Evolutionary conservation across 192 early-diverging fungal genomes (phyloP), one percentile per base, ranked within the genome.

Genomic region (Podila epigama): DNA sequence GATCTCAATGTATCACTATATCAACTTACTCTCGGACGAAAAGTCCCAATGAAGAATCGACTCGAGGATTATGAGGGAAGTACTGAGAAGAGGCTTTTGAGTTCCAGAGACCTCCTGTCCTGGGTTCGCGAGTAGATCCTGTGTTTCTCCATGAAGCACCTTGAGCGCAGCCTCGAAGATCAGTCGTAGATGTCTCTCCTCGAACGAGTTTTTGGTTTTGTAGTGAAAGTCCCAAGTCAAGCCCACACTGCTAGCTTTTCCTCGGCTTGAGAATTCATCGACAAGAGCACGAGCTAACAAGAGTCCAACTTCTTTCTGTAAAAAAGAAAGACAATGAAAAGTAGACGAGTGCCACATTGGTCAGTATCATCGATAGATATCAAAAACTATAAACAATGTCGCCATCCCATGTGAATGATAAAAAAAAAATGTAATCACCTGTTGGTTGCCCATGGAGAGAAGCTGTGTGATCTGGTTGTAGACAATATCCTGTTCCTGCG

Each of bases 171-270:
- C 65, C 48, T 87, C 82, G 58, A 89, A 90, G 22, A 89, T 57
- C 27, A 72, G 66, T 10, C 77, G 79, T 18, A 89, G 79, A 56
- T 81, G 80, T 50, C 65, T 68, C 48, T 85, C 87, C 78, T 91
- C 90, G 64, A 92, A 92, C 22, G 80, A 82, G 25, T 70, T 70
- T 60, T 89, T 89, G 36, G 85, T 85, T 29, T 85, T 88, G 53
- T 87, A 68, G 59, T 92, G 89, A 58, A 87, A 89, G 62, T 92
- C 89, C 82, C 84, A 88, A 29, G 84, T 82, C 51, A 92, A 69
- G 8, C 91, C 91, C 8, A 92, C 81, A n/a, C 66, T 85, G 9
- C 79, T 84, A 0, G 87, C 75, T 60, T 86, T 85, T 27, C 79
- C 81, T 41, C 73, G 57, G 37, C 80, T 88, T 1, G 87, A 87